Evolutionary conservation across 2,329 filamentous ascomycete genomes (phyloP).

Genomic region (Hypoxylon sp.): DNA sequence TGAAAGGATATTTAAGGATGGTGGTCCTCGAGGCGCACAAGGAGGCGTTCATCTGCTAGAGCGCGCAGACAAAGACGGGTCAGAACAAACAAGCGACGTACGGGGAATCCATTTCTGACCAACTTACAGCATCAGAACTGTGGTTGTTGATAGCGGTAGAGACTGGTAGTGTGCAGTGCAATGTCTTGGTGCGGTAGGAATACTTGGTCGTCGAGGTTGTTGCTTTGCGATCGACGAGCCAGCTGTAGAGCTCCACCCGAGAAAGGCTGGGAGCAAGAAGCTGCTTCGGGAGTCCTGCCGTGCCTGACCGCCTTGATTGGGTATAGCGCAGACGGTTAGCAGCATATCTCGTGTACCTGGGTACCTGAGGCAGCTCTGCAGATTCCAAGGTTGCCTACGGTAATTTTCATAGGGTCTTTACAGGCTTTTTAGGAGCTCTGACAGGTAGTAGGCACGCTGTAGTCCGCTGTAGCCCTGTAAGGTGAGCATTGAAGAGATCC

Average conservation of each 20-base stretch:
- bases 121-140: conserved; percentile 5
- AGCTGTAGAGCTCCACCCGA: too few species aligned
- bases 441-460: background rate
- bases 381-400: background rate
- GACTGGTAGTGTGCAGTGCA: background rate
- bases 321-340: too few species aligned
- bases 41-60: conserved; percentile 3
- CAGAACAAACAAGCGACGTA: background rate
- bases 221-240: too few species aligned
- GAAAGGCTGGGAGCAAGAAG: too few species aligned
- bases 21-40: conserved; percentile 7
- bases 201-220: too few species aligned
- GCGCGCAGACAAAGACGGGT: conserved; percentile 10
- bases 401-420: too few species aligned
- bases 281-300: conserved; percentile 28
- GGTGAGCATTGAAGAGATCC: background rate
- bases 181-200: conserved; percentile 14
- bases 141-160: conserved; percentile 3
- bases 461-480: too few species aligned
- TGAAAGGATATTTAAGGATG: conserved; percentile 17
- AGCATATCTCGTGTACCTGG: too few species aligned
- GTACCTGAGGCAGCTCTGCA: background rate
- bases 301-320: conserved; percentile 33
- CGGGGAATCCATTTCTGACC: background rate
- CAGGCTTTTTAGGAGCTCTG: background rate